A percentile compares a stretch with the other conserved stretches of the same genome.
These are phyloP conservation scores for Xylaria bambusicola DNA, from an alignment of 495 filamentous ascomycete genomes.

Conservation along the genomic window DNA sequence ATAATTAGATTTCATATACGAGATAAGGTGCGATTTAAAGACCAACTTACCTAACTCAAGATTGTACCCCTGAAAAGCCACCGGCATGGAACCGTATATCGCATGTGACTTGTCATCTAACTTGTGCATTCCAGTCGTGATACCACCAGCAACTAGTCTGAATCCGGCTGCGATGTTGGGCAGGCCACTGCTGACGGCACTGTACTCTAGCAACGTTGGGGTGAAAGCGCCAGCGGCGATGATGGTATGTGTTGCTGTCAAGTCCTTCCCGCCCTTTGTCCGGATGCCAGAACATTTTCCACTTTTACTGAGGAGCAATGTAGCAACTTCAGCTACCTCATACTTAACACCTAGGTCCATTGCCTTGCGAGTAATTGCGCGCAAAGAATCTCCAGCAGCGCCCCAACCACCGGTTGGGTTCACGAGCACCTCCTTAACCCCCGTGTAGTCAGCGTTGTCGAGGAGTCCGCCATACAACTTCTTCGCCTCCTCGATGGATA, in stretches of 20 bases:
- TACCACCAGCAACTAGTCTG: slow-evolving; percentile 57
- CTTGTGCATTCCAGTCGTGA: slow-evolving; percentile 48
- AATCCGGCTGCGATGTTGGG: slow-evolving; percentile 51
- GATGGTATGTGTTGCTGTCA: slow-evolving; percentile 51
- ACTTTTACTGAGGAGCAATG: slow-evolving; percentile 42
- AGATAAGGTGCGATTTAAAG: background rate
- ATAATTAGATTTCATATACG: background rate
- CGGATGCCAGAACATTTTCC: slow-evolving; percentile 49
- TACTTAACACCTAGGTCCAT: slow-evolving; percentile 56
- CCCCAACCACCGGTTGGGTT: slow-evolving; percentile 65
- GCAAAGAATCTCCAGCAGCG: slow-evolving; percentile 57
- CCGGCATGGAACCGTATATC: slow-evolving; percentile 39
- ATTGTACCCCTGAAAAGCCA: slow-evolving; percentile 35
- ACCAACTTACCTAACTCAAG: slow-evolving; percentile 21
- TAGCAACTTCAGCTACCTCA: slow-evolving; percentile 48
- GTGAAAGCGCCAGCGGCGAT: slow-evolving; percentile 62
- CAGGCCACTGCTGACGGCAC: slow-evolving; percentile 44
- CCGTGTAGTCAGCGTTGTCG: slow-evolving; percentile 54
- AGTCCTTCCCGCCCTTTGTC: slow-evolving; percentile 41
- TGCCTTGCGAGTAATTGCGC: slow-evolving; percentile 46
- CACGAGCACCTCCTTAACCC: slow-evolving; percentile 48
- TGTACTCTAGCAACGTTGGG: slow-evolving; percentile 57
- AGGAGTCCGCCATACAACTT: slow-evolving; percentile 55
- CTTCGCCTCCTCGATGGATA: slow-evolving; percentile 48
- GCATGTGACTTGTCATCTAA: slow-evolving; percentile 31